Evolutionary conservation across 495 filamentous ascomycete genomes (phyloP).

Genomic region (Cryomyces antarcticus): DNA sequence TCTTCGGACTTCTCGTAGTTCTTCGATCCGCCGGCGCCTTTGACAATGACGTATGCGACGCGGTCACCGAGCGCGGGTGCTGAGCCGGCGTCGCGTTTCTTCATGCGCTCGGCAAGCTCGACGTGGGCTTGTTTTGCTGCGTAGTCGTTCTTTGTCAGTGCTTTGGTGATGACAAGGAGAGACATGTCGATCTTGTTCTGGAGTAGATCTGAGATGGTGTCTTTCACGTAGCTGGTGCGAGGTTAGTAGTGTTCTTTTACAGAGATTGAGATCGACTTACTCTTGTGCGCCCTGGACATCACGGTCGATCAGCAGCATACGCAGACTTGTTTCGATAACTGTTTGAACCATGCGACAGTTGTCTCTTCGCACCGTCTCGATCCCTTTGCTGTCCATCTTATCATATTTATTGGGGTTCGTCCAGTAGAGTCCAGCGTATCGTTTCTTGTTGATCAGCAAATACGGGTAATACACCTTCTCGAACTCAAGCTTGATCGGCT

Average conservation of each 20-base stretch:
- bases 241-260: constrained; percentile 1
- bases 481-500: constrained; percentile 96
- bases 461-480: constrained; percentile 99
- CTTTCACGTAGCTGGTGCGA: constrained; percentile 66
- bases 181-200: constrained; percentile 99
- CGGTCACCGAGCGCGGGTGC: constrained; percentile 89
- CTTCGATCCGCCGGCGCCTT: constrained; percentile 67
- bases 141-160: constrained; percentile 68
- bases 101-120: constrained; percentile 85
- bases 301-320: constrained; percentile 86
- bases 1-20: constrained; percentile 95
- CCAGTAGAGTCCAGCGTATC: constrained; percentile 94
- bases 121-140: constrained; percentile 83
- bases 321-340: constrained; percentile 89
- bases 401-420: constrained; percentile 86
- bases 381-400: constrained; percentile 99
- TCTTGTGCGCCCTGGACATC: constrained; percentile 80
- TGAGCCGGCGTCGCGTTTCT: constrained; percentile 84
- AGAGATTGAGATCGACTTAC: constrained; percentile 32
- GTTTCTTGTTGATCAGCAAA: constrained; percentile 98
- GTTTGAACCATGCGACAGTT: constrained; percentile 91
- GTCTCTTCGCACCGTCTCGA: constrained; percentile 91
- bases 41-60: constrained; percentile 96
- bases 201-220: constrained; percentile 82
- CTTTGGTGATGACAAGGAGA: constrained; percentile 97